Conservation (phyloP, 208 protist species). For the Crithidia brevicula region DNA sequence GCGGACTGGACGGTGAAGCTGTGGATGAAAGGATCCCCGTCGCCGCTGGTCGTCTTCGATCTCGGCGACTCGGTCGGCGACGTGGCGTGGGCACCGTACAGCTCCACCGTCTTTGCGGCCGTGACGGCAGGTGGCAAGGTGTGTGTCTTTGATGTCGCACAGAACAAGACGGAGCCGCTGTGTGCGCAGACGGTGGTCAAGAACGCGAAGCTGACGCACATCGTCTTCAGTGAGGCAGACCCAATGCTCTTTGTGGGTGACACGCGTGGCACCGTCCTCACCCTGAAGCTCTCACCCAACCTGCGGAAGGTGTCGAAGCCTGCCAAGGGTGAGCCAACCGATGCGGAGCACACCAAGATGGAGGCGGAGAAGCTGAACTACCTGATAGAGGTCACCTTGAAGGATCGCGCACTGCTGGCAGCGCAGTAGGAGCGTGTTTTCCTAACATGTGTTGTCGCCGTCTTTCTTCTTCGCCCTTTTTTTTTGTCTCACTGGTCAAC, state of each 20-base stretch:
- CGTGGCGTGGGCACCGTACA: constrained; percentile 97
- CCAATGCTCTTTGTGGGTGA: constrained; percentile 97
- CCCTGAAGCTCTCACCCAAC: constrained; percentile 97
- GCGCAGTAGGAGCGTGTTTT: not conserved
- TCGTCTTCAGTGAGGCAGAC: constrained; percentile 94
- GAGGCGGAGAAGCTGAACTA: constrained; percentile 92
- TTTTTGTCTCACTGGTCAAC: constrained; percentile 13
- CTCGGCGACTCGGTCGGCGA: constrained; percentile 96
- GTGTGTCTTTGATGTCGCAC: constrained; percentile 91
- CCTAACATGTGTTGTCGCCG: not conserved
- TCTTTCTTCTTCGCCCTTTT: not conserved
- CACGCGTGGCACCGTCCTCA: constrained; percentile 93
- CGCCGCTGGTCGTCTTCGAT: constrained; percentile 96
- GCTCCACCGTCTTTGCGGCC: constrained; percentile 96
- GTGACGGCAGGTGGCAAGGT: constrained; percentile 96
- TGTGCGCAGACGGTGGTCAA: constrained; percentile 96
- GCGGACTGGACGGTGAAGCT: constrained; percentile 98
- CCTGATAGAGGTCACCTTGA: constrained; percentile 91
- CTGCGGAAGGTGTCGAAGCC: constrained; percentile 85
- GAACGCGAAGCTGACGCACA: constrained; percentile 96
- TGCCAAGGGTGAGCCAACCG: constrained; percentile 73
- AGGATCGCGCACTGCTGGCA: constrained; percentile 88
- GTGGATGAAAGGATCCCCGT: constrained; percentile 89
- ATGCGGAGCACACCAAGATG: constrained; percentile 43
- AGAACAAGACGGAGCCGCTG: constrained; percentile 97